A percentile compares a stretch with the other conserved stretches of the same genome.
Evolutionary conservation across 345 rosid genomes (phyloP).

Genomic region (Rhizophora apiculata): DNA sequence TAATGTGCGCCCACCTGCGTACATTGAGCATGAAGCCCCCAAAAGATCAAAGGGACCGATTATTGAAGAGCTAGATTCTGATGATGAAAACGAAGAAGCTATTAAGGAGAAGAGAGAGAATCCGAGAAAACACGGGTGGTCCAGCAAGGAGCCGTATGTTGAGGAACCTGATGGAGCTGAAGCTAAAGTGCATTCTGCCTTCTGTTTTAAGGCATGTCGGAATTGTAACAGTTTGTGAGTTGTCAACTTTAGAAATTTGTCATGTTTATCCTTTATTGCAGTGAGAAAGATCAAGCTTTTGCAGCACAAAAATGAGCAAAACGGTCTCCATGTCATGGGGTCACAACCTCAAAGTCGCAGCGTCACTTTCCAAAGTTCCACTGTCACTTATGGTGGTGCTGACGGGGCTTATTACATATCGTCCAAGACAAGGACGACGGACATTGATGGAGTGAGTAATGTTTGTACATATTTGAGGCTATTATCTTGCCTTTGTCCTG

Average conservation of each 20-base stretch:
- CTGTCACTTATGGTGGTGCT: slow-evolving; percentile 67
- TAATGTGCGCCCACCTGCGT: slow-evolving; percentile 44
- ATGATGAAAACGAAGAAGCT: slow-evolving; percentile 57
- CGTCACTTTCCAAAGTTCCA: slow-evolving; percentile 70
- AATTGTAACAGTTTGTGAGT: background rate
- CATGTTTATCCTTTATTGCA: slow-evolving; percentile 16
- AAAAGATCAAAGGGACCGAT: slow-evolving; percentile 60
- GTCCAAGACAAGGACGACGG: slow-evolving; percentile 68
- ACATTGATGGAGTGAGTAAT: slow-evolving; percentile 81
- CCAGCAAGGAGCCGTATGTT: slow-evolving; percentile 37
- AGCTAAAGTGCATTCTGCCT: slow-evolving; percentile 27
- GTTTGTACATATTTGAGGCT: slow-evolving; percentile 4
- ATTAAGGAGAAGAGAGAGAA: slow-evolving; percentile 38
- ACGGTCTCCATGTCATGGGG: slow-evolving; percentile 29
- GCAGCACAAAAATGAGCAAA: slow-evolving; percentile 39
- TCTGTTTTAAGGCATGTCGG: background rate
- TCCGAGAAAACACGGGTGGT: slow-evolving; percentile 63
- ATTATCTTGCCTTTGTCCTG: background rate
- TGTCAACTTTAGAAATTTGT: background rate
- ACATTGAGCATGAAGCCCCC: slow-evolving; percentile 54
- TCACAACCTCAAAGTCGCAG: slow-evolving; percentile 51
- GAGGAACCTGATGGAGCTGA: slow-evolving; percentile 40
- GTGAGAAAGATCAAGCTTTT: slow-evolving; percentile 48
- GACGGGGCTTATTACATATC: slow-evolving; percentile 75
- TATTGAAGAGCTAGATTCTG: slow-evolving; percentile 71